Evolutionary conservation across 331 rosid genomes (phyloP).

Genomic region (Dryas integrifolia): DNA sequence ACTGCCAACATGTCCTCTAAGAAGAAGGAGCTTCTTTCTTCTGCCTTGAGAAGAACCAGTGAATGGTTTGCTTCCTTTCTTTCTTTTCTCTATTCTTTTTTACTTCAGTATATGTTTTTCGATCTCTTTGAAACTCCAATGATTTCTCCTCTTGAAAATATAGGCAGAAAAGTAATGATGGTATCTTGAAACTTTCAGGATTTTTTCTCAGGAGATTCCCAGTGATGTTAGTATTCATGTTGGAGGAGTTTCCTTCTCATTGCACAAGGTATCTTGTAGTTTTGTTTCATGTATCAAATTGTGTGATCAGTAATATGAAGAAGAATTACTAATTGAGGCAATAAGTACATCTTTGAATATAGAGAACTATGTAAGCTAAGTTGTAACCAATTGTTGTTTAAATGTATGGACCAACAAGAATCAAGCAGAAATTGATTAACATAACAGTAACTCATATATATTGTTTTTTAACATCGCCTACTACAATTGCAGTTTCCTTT

Average conservation of each 20-base stretch:
- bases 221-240: constrained; percentile 71
- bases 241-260: constrained; percentile 73
- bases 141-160: constrained; percentile 12
- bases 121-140: not conserved
- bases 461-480: not conserved
- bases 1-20: constrained; percentile 52
- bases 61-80: constrained; percentile 59
- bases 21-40: constrained; percentile 80
- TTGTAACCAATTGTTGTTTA: not conserved
- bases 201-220: constrained; percentile 93
- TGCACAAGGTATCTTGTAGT: constrained; percentile 68
- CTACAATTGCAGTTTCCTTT: constrained; percentile 72
- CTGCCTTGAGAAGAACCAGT: constrained; percentile 89
- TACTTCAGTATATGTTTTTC: not conserved
- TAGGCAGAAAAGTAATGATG: constrained; percentile 23
- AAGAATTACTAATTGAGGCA: not conserved
- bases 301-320: not conserved
- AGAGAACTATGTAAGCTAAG: not conserved
- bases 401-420: constrained; percentile 5
- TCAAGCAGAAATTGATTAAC: not conserved
- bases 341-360: not conserved
- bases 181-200: constrained; percentile 53
- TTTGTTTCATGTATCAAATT: constrained; percentile 15
- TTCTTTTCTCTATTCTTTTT: constrained; percentile 4
- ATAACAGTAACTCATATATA: not conserved